Percentiles rank a stretch among this genome's conserved stretches.
Conservation (phyloP, 176 grass and related monocot species). For the Dactylis glomerata region DNA sequence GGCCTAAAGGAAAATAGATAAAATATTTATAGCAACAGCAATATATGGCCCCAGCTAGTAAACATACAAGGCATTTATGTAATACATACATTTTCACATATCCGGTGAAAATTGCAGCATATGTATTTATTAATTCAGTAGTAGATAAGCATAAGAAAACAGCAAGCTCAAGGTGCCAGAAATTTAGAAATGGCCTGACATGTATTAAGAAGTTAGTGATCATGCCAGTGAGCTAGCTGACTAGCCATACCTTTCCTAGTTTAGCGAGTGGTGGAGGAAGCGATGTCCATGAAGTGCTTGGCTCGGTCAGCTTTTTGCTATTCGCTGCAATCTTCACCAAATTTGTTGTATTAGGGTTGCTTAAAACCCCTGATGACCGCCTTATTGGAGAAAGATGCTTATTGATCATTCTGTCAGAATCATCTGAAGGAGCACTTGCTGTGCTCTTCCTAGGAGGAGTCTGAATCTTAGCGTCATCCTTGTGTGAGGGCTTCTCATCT, state of each 20-base stretch:
- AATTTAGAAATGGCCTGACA: background rate
- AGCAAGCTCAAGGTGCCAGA: slow-evolving; percentile 5
- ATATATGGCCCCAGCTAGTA: background rate
- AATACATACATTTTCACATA: background rate
- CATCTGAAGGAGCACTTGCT: slow-evolving; percentile 53
- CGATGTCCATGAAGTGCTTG: slow-evolving; percentile 56
- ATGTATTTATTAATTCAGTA: background rate
- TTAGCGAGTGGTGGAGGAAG: slow-evolving; percentile 77
- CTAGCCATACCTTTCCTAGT: slow-evolving; percentile 71
- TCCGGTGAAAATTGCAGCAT: background rate
- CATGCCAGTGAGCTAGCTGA: background rate
- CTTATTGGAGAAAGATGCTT: slow-evolving; percentile 46
- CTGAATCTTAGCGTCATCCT: slow-evolving; percentile 71
- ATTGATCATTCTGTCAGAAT: slow-evolving; percentile 52
- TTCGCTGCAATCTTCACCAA: slow-evolving; percentile 71
- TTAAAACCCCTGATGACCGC: slow-evolving; percentile 43
- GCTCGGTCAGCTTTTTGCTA: slow-evolving; percentile 68
- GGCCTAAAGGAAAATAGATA: background rate
- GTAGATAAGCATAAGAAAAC: background rate
- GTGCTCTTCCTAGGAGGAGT: slow-evolving; percentile 68
- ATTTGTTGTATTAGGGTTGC: slow-evolving; percentile 61
- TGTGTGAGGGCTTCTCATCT: slow-evolving; percentile 59
- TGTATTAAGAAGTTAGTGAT: background rate
- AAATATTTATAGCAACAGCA: slow-evolving; percentile 11
- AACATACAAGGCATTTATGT: background rate